Evolutionary conservation across 2,329 filamentous ascomycete genomes (phyloP).

Genomic region (Celoporthe dispersa): DNA sequence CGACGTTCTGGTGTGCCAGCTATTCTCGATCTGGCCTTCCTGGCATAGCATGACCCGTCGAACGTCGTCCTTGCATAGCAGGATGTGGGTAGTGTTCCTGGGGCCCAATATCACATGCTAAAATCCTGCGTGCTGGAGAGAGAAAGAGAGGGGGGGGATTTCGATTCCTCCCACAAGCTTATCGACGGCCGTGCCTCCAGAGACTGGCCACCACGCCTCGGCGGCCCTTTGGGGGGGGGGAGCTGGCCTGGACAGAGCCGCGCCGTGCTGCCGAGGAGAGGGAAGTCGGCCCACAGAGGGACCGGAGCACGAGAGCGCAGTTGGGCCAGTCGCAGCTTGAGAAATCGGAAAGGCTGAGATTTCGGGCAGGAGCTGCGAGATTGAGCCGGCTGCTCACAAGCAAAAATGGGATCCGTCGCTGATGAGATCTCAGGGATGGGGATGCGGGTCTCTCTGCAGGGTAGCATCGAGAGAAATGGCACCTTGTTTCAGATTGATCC

Average conservation of each 20-base stretch:
- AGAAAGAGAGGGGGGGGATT: not conserved
- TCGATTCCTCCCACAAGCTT: not conserved
- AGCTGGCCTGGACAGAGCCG: not conserved
- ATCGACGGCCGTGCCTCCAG: not conserved
- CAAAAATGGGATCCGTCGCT: slow-evolving; percentile 1
- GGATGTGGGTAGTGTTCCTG: not conserved
- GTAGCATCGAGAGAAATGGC: slow-evolving; percentile 28
- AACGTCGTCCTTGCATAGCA: not conserved
- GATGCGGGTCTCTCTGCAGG: slow-evolving; percentile 23
- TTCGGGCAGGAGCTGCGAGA: slow-evolving; percentile 11
- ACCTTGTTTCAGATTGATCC: slow-evolving; percentile 29
- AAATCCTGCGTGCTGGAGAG: not conserved
- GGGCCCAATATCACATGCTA: not conserved
- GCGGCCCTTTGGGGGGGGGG: not conserved
- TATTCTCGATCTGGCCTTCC: not conserved
- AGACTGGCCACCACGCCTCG: not conserved
- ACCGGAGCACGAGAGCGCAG: not conserved
- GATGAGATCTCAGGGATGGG: slow-evolving; percentile 16
- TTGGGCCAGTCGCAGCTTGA: not conserved
- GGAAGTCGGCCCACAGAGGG: not conserved
- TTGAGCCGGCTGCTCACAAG: slow-evolving; percentile 2
- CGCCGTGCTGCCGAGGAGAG: slow-evolving; percentile 1
- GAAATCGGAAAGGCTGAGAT: slow-evolving; percentile 1
- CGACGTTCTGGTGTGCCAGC: not conserved
- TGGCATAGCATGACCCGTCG: slow-evolving; percentile 3